Base-by-base conservation (phyloP, 345 rosid species). In the Linum lewisii region DNA sequence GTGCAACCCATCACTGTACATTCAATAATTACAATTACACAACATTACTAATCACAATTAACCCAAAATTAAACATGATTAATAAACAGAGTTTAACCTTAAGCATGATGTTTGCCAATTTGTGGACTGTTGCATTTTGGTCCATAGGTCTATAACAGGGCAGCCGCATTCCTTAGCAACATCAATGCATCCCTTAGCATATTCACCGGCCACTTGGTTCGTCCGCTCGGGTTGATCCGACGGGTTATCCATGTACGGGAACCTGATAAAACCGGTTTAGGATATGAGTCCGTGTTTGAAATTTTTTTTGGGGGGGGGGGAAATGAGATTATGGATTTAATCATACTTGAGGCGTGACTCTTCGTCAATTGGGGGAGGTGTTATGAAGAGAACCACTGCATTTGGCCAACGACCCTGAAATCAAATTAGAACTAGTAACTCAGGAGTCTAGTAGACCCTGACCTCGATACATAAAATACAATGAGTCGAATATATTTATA, bases 351-450 rank as follows among this genome's bases (percentile, higher is more conserved):
- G 84, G 59, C 98, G 96, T 25, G 76, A 90, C 49, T 75, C 93
- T 75, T 92, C 95, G 66, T 88, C 87, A 19, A 92, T 78, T 5
- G 98, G 98, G 61, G 98, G 98, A 23, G 96, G 98, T 52, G 90
- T 80, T 32, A 92, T 78, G 58, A 84, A 84, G 64, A 88, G 68
- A 66, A 88, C 24, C 47, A 74, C 66, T 10, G 81, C 72, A 3
- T 61, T 64, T 36, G 95, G 88, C 87, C 95, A 92, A 24, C 68
- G 83, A 38, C 67, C 77, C 98, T 92, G 75, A 58, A 45, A 49
- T 29, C 36, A 55, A 34, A 25, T 21, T 55, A 29, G 2, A 18
- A 21, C 14, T 1, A 1, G 34, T 3, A 29, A n/a, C n/a, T n/a
- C n/a, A n/a, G n/a, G n/a, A n/a, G n/a, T n/a, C n/a, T n/a, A n/a